These are phyloP conservation scores for Astragalus glycyphyllos DNA, from an alignment of 306 rosid genomes.

Conservation along the genomic window DNA sequence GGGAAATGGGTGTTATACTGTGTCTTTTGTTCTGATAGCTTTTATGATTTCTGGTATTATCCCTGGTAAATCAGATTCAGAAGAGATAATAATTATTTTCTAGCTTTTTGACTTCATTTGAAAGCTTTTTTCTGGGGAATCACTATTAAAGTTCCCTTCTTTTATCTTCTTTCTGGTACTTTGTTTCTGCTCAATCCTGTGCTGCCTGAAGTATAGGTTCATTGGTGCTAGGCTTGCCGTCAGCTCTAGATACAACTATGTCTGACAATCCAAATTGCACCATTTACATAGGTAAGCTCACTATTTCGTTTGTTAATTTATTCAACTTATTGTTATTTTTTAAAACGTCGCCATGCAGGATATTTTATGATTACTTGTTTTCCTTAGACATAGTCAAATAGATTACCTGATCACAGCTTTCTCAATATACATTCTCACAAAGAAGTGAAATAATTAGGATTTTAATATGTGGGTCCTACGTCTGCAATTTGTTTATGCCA, in stretches of 20 bases:
- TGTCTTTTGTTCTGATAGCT: not conserved
- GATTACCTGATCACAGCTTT: too few relatives aligned
- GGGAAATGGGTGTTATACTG: not conserved
- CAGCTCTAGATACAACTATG: slow-evolving; percentile 45
- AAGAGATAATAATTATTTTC: not conserved
- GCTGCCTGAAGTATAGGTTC: slow-evolving; percentile 17
- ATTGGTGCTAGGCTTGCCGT: slow-evolving; percentile 42
- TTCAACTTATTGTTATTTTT: slow-evolving; percentile 1
- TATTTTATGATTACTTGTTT: not conserved
- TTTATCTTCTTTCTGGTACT: slow-evolving; percentile 30
- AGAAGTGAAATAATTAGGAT: slow-evolving; percentile 4
- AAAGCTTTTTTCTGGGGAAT: not conserved
- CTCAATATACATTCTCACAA: too few relatives aligned
- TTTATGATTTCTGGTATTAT: not conserved
- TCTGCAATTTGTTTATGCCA: not conserved
- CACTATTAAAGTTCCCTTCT: not conserved
- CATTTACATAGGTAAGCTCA: slow-evolving; percentile 55
- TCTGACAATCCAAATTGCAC: slow-evolving; percentile 56
- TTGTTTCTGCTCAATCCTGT: not conserved
- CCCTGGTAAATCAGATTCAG: not conserved
- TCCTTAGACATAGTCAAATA: not conserved
- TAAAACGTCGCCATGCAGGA: too few relatives aligned
- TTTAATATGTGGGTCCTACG: not conserved
- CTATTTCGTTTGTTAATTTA: not conserved
- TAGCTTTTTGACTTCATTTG: not conserved